Base-by-base conservation (phyloP, 805 yeast genomes). In the Kazachstania kunashirensis region DNA sequence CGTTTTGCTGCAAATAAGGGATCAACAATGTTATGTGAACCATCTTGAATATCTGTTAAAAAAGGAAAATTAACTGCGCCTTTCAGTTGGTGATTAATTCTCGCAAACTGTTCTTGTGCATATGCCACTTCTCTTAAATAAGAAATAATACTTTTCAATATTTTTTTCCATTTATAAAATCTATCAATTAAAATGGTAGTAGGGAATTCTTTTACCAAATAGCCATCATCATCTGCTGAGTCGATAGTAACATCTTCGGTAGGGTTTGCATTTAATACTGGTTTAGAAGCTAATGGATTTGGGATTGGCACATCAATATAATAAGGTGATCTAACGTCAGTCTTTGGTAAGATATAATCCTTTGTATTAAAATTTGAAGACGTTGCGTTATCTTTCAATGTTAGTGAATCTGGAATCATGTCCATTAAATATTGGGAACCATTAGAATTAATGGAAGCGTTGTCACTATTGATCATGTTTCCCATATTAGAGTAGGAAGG, bases 151-250 rank as follows among this genome's bases (percentile, higher is more conserved):
- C 83, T 79, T 46, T 79, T 77, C 43, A 84, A 70, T 37, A 85
- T 75, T 40, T 75, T 71, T 36, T 94, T 67, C 94, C 95, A 85
- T 12, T 86, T 78, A 40, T 75, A 71, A 57, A 85, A 85, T 46
- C 96, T 64, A 31, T 75, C 71, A 15, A 89, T 86, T 41, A 85
- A 64, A 8, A 81, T 71, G 43, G 84, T 94, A 2, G 95, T 84
- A 26, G 95, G 96, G 46, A 71, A 59, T 31, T 59, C 64, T 33
- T 56, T 55, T 12, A 57, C 60, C 31, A 42, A 53, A 24, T 39
- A 41, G 10, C 46, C 47, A 10, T 44, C 48, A n/a, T 30, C 34
- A 13, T 44, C 45, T 6, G 51, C 51, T 15, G 38, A 45, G 23
- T 29, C 33, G 8, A 23, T 15, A 14, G 14, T 9, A 11, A 4